Percentiles rank a stretch among this genome's conserved stretches.
Conservation (phyloP, 2,329 filamentous ascomycete species). For the Aspergillus latus region DNA sequence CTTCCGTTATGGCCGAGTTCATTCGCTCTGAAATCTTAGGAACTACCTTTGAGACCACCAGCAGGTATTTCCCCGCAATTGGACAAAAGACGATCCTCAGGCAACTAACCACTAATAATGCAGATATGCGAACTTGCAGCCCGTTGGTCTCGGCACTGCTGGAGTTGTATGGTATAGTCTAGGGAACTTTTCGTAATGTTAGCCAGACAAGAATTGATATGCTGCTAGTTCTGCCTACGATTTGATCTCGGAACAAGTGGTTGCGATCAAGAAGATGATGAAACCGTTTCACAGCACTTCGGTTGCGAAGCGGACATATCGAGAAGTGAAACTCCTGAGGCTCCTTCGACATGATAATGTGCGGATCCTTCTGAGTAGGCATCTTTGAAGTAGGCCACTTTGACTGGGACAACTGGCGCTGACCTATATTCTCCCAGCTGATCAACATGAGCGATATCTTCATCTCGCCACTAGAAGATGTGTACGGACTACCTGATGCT, state of each 20-base stretch:
- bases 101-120: slow-evolving; percentile 24
- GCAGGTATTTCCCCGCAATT: slow-evolving; percentile 56
- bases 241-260: slow-evolving; percentile 92
- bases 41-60: slow-evolving; percentile 99
- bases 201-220: slow-evolving; percentile 2
- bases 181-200: background rate
- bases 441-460: slow-evolving; percentile 99
- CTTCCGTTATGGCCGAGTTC: slow-evolving; percentile 87
- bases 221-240: slow-evolving; percentile 81
- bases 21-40: slow-evolving; percentile 98
- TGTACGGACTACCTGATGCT: slow-evolving; percentile 57
- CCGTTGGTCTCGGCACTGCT: slow-evolving; percentile 98
- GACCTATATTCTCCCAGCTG: slow-evolving; percentile 56
- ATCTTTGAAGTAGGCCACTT: background rate
- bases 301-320: slow-evolving; percentile 93
- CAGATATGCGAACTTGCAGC: slow-evolving; percentile 96
- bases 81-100: background rate
- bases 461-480: slow-evolving; percentile 98
- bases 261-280: slow-evolving; percentile 99
- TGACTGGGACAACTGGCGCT: slow-evolving; percentile 2
- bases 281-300: slow-evolving; percentile 99
- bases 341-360: slow-evolving; percentile 97
- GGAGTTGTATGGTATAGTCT: slow-evolving; percentile 82
- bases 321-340: slow-evolving; percentile 95
- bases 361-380: slow-evolving; percentile 29